These are phyloP conservation scores for Aureobasidium sp. DNA, from an alignment of 2,329 filamentous ascomycete genomes.

Conservation along the genomic window DNA sequence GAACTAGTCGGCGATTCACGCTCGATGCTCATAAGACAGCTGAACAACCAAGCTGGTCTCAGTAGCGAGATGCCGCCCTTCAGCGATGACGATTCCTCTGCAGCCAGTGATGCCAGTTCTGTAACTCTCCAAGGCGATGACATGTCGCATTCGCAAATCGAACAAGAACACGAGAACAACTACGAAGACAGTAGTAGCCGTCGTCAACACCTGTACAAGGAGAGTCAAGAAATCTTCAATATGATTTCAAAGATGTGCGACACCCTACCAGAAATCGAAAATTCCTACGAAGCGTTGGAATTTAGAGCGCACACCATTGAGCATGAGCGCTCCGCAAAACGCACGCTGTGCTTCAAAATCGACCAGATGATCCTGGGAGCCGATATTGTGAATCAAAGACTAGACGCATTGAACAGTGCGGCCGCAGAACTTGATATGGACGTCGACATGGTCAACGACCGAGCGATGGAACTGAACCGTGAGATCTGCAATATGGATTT, in stretches of 20 bases:
- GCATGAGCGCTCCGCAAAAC: too few relatives aligned
- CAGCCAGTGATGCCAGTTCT: not conserved
- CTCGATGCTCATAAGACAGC: not conserved
- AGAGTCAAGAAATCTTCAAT: too few relatives aligned
- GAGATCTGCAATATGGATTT: too few relatives aligned
- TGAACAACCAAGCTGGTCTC: not conserved
- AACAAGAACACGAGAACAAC: not conserved
- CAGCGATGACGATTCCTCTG: not conserved
- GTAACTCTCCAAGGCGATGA: not conserved
- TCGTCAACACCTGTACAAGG: too few relatives aligned
- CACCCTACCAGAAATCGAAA: too few relatives aligned
- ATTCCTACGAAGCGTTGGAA: too few relatives aligned
- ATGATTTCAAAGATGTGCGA: too few relatives aligned
- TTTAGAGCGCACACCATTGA: too few relatives aligned
- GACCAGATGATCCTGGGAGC: not conserved
- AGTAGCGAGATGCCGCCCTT: not conserved
- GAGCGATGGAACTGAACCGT: too few relatives aligned
- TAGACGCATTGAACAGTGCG: not conserved
- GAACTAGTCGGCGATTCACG: too few relatives aligned
- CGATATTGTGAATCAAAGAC: not conserved
- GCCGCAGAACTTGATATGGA: not conserved
- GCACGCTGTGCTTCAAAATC: too few relatives aligned
- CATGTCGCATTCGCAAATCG: not conserved
- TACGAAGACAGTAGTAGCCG: not conserved
- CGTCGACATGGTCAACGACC: not conserved